Conservation (phyloP, 2,329 filamentous ascomycete genomes). For the Akanthomyces uredinophilus region DNA sequence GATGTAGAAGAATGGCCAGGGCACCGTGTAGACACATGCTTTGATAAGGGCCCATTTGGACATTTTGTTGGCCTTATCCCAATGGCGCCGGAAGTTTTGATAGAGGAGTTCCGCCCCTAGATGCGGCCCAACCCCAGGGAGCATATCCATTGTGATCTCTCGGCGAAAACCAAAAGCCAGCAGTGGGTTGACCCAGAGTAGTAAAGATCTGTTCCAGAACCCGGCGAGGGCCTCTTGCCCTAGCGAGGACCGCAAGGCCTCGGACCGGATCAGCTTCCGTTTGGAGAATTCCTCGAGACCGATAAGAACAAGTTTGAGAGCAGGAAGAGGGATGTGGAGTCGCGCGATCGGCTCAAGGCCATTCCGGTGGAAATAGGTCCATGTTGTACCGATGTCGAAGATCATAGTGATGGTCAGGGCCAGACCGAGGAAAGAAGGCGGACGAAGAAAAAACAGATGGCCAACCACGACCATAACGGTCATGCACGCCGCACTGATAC, state of each 20-base stretch:
- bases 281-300: conserved; percentile 30
- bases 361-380: conserved; percentile 29
- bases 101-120: background rate
- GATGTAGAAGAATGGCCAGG: background rate
- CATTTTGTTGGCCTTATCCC: background rate
- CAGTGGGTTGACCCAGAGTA: conserved; percentile 1
- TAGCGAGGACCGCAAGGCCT: conserved; percentile 9
- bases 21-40: background rate
- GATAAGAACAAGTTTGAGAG: conserved; percentile 25
- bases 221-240: conserved; percentile 19
- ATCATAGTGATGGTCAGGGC: conserved; percentile 29
- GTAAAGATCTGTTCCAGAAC: conserved; percentile 16
- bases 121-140: background rate
- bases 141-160: background rate
- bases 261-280: background rate
- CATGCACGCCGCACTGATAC: conserved; percentile 25
- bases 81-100: background rate
- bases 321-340: conserved; percentile 24
- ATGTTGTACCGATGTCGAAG: conserved; percentile 27
- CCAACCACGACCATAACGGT: conserved; percentile 27
- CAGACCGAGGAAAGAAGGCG: conserved; percentile 27
- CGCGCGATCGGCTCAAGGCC: conserved; percentile 20
- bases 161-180: background rate
- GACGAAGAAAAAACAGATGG: conserved; percentile 27
- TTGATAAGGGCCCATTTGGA: background rate